A percentile compares a stretch with the other conserved stretches of the same genome.
Evolutionary conservation across 2,329 filamentous ascomycete species (phyloP).

Genomic region (Aspergillaceae sp.): DNA sequence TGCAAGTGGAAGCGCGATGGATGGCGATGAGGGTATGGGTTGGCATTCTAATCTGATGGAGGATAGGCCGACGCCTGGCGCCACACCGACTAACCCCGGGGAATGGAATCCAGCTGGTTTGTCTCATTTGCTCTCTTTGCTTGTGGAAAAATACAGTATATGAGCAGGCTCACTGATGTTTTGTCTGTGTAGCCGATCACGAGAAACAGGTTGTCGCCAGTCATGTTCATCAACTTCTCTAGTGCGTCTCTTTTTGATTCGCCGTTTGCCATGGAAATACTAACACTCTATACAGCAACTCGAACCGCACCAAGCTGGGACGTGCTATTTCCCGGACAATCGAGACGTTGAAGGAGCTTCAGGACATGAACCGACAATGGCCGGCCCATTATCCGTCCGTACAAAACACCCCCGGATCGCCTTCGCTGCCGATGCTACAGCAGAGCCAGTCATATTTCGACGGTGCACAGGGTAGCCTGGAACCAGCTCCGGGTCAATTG

Average conservation of each 20-base stretch:
- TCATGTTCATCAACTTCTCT: conserved; percentile 86
- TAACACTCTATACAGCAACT: conserved; percentile 49
- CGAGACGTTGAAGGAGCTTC: conserved; percentile 71
- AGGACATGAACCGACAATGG: conserved; percentile 85
- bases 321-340: conserved; percentile 81
- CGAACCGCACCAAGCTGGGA: conserved; percentile 77
- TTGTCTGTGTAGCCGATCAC: conserved; percentile 42
- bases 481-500: conserved; percentile 43
- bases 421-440: conserved; percentile 25
- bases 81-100: conserved; percentile 44
- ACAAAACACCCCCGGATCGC: conserved; percentile 18
- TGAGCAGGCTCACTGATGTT: conserved; percentile 9
- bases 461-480: conserved; percentile 7
- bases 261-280: conserved; percentile 1
- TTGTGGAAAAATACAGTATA: too few species aligned
- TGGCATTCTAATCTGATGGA: conserved; percentile 51
- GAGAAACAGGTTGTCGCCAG: conserved; percentile 64
- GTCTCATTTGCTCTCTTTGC: conserved; percentile 3
- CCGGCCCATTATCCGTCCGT: conserved; percentile 84
- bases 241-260: conserved; percentile 36
- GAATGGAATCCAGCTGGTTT: conserved; percentile 38
- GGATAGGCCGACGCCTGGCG: conserved; percentile 50
- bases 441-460: conserved; percentile 30
- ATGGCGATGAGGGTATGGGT: conserved; percentile 26
- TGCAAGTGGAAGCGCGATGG: conserved; percentile 51